Evolutionary conservation across 2,329 filamentous ascomycete genomes (phyloP).

Genomic region (Arthrobotrys sphaeroides): DNA sequence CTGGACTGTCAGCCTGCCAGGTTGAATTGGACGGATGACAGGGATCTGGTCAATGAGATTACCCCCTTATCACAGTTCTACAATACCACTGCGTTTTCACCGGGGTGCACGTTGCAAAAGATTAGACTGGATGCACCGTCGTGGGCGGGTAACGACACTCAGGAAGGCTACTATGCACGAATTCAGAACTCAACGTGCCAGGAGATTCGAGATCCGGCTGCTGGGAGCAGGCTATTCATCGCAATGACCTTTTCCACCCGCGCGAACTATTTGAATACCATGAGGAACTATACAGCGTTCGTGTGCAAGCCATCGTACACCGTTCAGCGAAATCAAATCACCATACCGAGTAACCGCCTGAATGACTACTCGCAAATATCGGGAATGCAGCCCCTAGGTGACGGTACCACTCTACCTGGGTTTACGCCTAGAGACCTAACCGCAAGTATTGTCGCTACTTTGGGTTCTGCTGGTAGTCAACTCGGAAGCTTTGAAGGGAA

Average conservation of each 20-base stretch:
- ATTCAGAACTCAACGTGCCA: conserved; percentile 44
- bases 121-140: conserved; percentile 35
- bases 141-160: conserved; percentile 28
- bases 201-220: conserved; percentile 32
- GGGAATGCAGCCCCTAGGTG: conserved; percentile 6
- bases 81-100: conserved; percentile 35
- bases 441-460: conserved; percentile 7
- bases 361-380: conserved; percentile 37
- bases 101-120: conserved; percentile 34
- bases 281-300: conserved; percentile 44
- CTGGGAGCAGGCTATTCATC: conserved; percentile 18
- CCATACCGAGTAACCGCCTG: conserved; percentile 7
- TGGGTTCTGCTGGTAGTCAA: neutral
- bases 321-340: conserved; percentile 15
- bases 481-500: conserved; percentile 6
- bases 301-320: conserved; percentile 35
- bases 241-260: conserved; percentile 47
- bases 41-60: conserved; percentile 8
- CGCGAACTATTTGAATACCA: conserved; percentile 30
- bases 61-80: conserved; percentile 46
- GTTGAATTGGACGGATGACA: conserved; percentile 34
- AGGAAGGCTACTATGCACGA: conserved; percentile 40
- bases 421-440: conserved; percentile 39
- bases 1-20: conserved; percentile 35
- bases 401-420: neutral